Percentiles rank a stretch among this genome's conserved stretches.
Conservation (phyloP, 495 filamentous ascomycete species). For the Cetradonia linearis region DNA sequence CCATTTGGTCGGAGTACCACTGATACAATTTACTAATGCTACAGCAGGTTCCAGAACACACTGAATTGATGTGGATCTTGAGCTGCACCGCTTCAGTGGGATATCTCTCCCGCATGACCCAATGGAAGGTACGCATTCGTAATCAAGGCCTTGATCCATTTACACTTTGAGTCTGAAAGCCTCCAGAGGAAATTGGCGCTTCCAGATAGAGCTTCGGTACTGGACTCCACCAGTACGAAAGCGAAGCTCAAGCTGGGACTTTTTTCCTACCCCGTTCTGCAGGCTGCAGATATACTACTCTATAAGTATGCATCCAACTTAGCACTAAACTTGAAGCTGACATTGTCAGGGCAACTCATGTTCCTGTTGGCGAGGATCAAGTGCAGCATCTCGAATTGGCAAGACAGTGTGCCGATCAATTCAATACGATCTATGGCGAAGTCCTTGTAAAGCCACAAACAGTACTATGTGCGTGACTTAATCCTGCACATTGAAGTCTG, state of each 20-base stretch:
- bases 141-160: not conserved
- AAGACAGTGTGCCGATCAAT: slow-evolving; percentile 68
- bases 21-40: not conserved
- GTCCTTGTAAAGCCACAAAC: slow-evolving; percentile 62
- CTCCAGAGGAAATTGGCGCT: slow-evolving; percentile 59
- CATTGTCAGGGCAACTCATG: slow-evolving; percentile 64
- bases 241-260: slow-evolving; percentile 71
- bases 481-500: not conserved
- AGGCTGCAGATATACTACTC: slow-evolving; percentile 88
- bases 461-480: slow-evolving; percentile 52
- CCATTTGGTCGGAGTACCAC: not conserved
- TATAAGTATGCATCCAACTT: slow-evolving; percentile 47
- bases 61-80: slow-evolving; percentile 92
- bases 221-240: slow-evolving; percentile 40
- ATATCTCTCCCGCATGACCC: slow-evolving; percentile 87
- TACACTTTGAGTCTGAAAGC: slow-evolving; percentile 16
- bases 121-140: slow-evolving; percentile 70
- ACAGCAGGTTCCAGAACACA: slow-evolving; percentile 59
- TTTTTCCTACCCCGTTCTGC: slow-evolving; percentile 91
- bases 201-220: slow-evolving; percentile 41
- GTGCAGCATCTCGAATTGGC: slow-evolving; percentile 88
- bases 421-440: slow-evolving; percentile 61
- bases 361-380: slow-evolving; percentile 93
- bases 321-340: slow-evolving; percentile 17
- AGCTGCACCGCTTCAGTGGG: slow-evolving; percentile 83